Conservation (phyloP, 2,329 filamentous ascomycete genomes). For the Zalaria obscura region DNA sequence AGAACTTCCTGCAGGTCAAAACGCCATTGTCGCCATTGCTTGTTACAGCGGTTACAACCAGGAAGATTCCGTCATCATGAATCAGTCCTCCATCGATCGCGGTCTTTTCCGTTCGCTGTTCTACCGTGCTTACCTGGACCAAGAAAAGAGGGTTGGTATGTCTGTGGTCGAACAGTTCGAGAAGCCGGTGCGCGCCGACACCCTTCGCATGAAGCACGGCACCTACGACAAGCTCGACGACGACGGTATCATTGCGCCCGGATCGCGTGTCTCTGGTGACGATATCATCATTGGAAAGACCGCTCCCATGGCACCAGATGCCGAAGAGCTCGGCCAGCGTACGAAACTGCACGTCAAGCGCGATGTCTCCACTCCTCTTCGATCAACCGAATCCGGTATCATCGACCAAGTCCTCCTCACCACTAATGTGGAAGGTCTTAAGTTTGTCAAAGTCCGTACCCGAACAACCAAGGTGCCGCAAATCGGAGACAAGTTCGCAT, state of each 20-base stretch:
- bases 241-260: constrained; percentile 86
- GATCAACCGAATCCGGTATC: constrained; percentile 94
- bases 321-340: constrained; percentile 83
- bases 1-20: constrained; percentile 91
- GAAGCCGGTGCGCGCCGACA: constrained; percentile 80
- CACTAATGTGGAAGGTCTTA: constrained; percentile 84
- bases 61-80: constrained; percentile 99
- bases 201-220: constrained; percentile 72
- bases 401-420: constrained; percentile 88
- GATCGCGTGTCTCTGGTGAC: constrained; percentile 87
- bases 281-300: constrained; percentile 99
- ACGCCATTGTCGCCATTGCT: constrained; percentile 94
- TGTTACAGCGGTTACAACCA: constrained; percentile 99
- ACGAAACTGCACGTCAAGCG: constrained; percentile 84
- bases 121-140: constrained; percentile 94
- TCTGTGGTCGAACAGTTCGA: constrained; percentile 89
- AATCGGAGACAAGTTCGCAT: constrained; percentile 98
- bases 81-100: constrained; percentile 96
- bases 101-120: constrained; percentile 95
- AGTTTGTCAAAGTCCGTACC: constrained; percentile 95
- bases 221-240: constrained; percentile 74
- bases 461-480: constrained; percentile 96
- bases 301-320: constrained; percentile 81
- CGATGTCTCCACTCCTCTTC: constrained; percentile 86
- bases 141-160: constrained; percentile 91